These are phyloP conservation scores for Acorus gramineus DNA, from an alignment of 106 monocot genomes.

Conservation along the genomic window DNA sequence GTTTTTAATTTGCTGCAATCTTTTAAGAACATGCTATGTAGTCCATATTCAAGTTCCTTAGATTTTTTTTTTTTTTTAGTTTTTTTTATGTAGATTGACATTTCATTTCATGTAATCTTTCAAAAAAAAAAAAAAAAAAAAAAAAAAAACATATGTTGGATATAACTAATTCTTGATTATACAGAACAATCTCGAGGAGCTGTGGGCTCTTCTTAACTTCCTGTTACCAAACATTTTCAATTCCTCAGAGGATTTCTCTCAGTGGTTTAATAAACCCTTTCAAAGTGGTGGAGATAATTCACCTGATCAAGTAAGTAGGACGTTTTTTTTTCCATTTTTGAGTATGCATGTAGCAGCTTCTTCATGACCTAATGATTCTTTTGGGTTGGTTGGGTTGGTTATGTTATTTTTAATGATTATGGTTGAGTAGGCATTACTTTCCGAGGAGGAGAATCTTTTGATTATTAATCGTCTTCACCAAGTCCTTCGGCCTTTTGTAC, in stretches of 20 bases:
- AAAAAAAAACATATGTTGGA: neutral
- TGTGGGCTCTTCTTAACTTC: constrained; percentile 98
- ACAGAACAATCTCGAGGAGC: constrained; percentile 96
- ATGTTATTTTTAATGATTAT: too few relatives aligned
- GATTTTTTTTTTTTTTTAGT: too few relatives aligned
- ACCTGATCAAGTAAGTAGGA: constrained; percentile 62
- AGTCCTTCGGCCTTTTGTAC: constrained; percentile 97
- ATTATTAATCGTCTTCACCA: constrained; percentile 99
- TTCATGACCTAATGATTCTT: too few relatives aligned
- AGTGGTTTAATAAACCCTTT: constrained; percentile 99
- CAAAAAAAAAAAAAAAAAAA: too few relatives aligned
- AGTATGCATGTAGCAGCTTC: too few relatives aligned
- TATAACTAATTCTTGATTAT: neutral
- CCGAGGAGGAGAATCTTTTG: constrained; percentile 97
- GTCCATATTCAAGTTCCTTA: too few relatives aligned
- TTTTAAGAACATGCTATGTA: too few relatives aligned
- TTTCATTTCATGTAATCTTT: too few relatives aligned
- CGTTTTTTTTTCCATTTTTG: too few relatives aligned
- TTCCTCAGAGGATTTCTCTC: constrained; percentile 97
- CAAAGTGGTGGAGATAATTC: constrained; percentile 75
- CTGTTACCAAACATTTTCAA: constrained; percentile 92
- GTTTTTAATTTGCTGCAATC: too few relatives aligned
- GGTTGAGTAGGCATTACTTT: constrained; percentile 59
- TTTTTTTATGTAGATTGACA: too few relatives aligned
- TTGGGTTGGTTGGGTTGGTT: too few relatives aligned